Base-by-base conservation (phyloP, 164 flowering plant species). In the Stephania yunnanensis region DNA sequence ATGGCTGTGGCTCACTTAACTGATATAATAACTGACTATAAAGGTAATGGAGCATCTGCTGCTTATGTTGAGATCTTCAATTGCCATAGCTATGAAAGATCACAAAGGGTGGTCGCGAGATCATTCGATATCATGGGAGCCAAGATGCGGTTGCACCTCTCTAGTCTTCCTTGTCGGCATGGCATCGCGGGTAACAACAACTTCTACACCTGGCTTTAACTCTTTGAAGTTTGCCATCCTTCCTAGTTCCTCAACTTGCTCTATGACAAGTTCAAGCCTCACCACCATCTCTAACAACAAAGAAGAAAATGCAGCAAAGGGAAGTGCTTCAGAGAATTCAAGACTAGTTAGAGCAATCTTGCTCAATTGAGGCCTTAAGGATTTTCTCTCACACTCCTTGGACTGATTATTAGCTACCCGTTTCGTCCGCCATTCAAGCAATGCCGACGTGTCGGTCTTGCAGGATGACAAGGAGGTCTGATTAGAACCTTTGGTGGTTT, bases 251-350 rank as follows among this genome's bases (percentile, higher is more conserved):
- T 92, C 95, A 46, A 91, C 96, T 78, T 91, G 93, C 46, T 86
- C 96, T 20, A 92, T 91, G 7, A 95, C 88, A 63, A 76, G 80
- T 68, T 95, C 98, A 1, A 95, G 94, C 85, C 88, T 91, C 5
- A 93, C 98, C 78, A 87, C 96, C 11, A 83, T 80, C 84, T 95
- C 99, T 74, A 95, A 89, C 2, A 95, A 86, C 85, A 93, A 70
- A 11, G 99, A 92, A n/a, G 96, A 96, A 81, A 95, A 95, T 0
- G 99, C 96, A 0, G 99, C 96, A 68, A 95, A 91, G 1, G 99
- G 98, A 50, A 95, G 95, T 1, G 98, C 98, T 74, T 95, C 98
- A 0, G 98, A 90, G 84, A 95, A 95, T 78, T 95, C 99, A 1
- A 93, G 86, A 76, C 96, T 91, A 1, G 93, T 90, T 61, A 89